A percentile compares a stretch with the other conserved stretches of the same genome.
These are phyloP conservation scores for Phyllosticta citribraziliensis DNA, from an alignment of 2,329 filamentous ascomycete genomes.

Conservation along the genomic window DNA sequence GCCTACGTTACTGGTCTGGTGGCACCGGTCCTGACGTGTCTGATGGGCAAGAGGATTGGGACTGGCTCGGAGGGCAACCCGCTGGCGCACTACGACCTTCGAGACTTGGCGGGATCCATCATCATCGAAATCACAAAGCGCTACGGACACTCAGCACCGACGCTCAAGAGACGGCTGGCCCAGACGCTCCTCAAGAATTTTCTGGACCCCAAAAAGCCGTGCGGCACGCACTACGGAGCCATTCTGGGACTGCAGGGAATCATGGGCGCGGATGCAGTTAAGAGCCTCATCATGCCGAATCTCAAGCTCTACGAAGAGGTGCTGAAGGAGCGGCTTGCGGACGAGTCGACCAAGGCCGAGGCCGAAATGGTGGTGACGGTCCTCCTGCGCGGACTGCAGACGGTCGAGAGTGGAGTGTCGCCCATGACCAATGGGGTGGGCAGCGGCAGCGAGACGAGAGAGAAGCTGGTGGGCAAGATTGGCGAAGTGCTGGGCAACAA, in stretches of 20 bases:
- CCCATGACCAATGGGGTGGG: constrained; percentile 29
- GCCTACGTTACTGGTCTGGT: constrained; percentile 63
- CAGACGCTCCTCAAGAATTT: constrained; percentile 90
- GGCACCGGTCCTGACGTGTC: constrained; percentile 81
- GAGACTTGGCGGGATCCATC: constrained; percentile 75
- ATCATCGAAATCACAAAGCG: constrained; percentile 70
- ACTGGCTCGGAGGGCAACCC: constrained; percentile 36
- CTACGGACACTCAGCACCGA: constrained; percentile 70
- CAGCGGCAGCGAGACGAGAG: constrained; percentile 30
- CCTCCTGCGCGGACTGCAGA: constrained; percentile 46
- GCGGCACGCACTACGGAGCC: constrained; percentile 81
- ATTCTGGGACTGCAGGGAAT: constrained; percentile 70
- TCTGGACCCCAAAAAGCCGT: constrained; percentile 73
- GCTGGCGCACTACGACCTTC: constrained; percentile 59
- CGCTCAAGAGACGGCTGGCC: constrained; percentile 78
- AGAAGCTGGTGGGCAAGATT: constrained; percentile 32
- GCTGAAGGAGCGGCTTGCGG: constrained; percentile 46
- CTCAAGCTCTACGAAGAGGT: constrained; percentile 54
- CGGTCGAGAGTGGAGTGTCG: constrained; percentile 31
- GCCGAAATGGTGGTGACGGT: constrained; percentile 51
- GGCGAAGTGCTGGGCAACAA: constrained; percentile 34
- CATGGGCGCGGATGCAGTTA: constrained; percentile 58
- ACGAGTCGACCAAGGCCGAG: constrained; percentile 46
- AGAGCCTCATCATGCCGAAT: constrained; percentile 56
- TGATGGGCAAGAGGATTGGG: constrained; percentile 75